phyloP scores from a whole-genome alignment of 768 basidiomycete genomes.

The Tricholoma matsutake region DNA sequence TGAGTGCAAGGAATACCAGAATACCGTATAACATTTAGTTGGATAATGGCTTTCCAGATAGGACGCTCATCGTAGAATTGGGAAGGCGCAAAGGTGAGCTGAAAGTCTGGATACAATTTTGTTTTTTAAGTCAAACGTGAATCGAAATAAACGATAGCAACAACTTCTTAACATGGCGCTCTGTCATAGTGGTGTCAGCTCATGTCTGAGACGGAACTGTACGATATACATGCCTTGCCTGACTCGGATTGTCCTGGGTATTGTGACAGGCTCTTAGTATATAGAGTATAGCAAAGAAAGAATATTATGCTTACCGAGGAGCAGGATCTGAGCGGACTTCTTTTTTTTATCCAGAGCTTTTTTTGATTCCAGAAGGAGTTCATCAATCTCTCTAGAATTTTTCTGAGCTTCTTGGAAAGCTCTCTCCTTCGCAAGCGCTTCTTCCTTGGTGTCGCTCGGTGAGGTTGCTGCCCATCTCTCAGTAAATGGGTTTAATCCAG shows the following conservation, averaged over 20 bases:
- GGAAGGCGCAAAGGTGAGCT: slow-evolving; percentile 59
- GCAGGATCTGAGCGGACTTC: slow-evolving; percentile 51
- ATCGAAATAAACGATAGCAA: not conserved
- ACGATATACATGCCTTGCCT: slow-evolving; percentile 39
- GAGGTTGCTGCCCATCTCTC: not conserved
- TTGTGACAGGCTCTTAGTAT: not conserved
- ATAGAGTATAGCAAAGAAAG: not conserved
- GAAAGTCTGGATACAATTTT: slow-evolving; percentile 51
- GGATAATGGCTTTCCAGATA: slow-evolving; percentile 63
- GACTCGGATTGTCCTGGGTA: slow-evolving; percentile 56
- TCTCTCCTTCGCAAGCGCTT: slow-evolving; percentile 33
- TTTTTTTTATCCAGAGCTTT: slow-evolving; percentile 46
- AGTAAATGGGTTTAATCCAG: not conserved
- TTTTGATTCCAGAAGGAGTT: slow-evolving; percentile 40
- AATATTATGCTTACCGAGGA: slow-evolving; percentile 41
- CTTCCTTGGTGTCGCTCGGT: not conserved
- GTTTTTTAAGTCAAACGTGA: not conserved
- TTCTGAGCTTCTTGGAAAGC: slow-evolving; percentile 39
- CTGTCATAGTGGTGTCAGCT: slow-evolving; percentile 21
- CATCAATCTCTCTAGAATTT: slow-evolving; percentile 48
- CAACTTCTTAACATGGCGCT: slow-evolving; percentile 49
- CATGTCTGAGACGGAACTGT: not conserved
- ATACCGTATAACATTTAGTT: slow-evolving; percentile 67
- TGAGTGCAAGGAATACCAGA: slow-evolving; percentile 4
- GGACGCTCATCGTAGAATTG: slow-evolving; percentile 55